A percentile compares a stretch with the other conserved stretches of the same genome.
phyloP scores from a whole-genome alignment of 2,329 filamentous ascomycete genomes.

The Paraphaeosphaeria sporulosa region DNA sequence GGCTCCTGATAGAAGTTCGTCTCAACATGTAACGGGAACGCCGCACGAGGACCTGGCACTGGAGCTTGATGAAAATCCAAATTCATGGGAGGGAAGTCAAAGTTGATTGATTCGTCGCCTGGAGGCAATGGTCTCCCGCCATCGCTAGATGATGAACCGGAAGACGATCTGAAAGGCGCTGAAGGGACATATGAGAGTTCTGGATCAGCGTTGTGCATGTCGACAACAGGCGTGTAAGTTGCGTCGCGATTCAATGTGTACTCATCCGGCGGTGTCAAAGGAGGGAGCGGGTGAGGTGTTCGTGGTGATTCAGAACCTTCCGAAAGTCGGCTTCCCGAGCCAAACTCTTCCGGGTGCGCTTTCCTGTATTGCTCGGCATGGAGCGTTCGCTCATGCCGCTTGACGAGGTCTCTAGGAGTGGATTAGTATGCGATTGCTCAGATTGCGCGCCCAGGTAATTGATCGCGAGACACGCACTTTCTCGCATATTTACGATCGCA shows the following conservation, averaged over 20 bases:
- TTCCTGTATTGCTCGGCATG: slow-evolving; percentile 37
- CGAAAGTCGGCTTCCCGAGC: not conserved
- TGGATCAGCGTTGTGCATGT: not conserved
- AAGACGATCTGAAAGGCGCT: not conserved
- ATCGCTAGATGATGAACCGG: slow-evolving; percentile 2
- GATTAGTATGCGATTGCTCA: slow-evolving; percentile 9
- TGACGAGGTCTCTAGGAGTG: slow-evolving; percentile 41
- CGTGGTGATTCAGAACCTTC: slow-evolving; percentile 5
- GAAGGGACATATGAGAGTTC: not conserved
- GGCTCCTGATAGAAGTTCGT: slow-evolving; percentile 9
- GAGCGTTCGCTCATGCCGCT: slow-evolving; percentile 45
- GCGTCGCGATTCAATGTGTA: slow-evolving; percentile 1
- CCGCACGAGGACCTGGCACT: not conserved
- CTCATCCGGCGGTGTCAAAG: slow-evolving; percentile 12
- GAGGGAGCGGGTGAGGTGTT: slow-evolving; percentile 5
- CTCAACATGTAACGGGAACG: slow-evolving; percentile 1
- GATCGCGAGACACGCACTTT: slow-evolving; percentile 31
- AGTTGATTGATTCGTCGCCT: not conserved
- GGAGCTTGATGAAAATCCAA: not conserved
- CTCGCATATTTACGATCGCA: slow-evolving; percentile 45
- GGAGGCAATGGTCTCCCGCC: not conserved
- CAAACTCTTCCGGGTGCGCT: slow-evolving; percentile 23
- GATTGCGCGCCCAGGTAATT: not conserved
- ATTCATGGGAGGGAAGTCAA: not conserved
- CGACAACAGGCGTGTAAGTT: slow-evolving; percentile 1